phyloP scores from a whole-genome alignment of 352 stramenopile genomes.

The Peronospora tabacina region DNA sequence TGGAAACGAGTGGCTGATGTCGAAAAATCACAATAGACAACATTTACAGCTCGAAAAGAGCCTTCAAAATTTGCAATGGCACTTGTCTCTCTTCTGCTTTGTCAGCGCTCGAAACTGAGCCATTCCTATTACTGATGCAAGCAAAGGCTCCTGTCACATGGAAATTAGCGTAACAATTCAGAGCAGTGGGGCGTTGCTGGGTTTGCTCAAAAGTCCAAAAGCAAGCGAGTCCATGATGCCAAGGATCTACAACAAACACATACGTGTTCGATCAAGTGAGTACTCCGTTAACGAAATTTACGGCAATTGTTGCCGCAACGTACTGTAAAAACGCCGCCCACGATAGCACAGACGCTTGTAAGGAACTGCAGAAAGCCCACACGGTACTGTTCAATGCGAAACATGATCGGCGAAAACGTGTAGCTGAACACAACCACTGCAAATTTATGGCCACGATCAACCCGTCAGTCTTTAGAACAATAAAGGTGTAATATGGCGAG shows the following conservation, averaged over 20 bases:
- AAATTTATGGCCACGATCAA: constrained; percentile 10
- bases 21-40: too few species aligned
- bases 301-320: constrained; percentile 11
- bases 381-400: constrained; percentile 90
- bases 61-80: background rate
- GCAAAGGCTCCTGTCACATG: constrained; percentile 8
- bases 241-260: constrained; percentile 42
- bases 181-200: constrained; percentile 34
- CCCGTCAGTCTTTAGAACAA: constrained; percentile 6
- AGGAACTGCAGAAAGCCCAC: constrained; percentile 88
- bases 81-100: too few species aligned
- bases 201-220: constrained; percentile 49
- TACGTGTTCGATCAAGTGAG: constrained; percentile 1
- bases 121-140: background rate
- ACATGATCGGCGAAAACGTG: constrained; percentile 94
- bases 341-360: constrained; percentile 88
- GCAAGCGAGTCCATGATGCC: constrained; percentile 59
- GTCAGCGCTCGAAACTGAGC: too few species aligned
- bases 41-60: too few species aligned
- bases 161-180: constrained; percentile 26
- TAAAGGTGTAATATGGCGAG: background rate
- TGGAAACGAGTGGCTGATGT: too few species aligned
- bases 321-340: constrained; percentile 88
- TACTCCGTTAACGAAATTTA: background rate
- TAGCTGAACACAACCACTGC: constrained; percentile 96